Evolutionary conservation across 2,329 filamentous ascomycete species (phyloP).

Genomic region (Epichloe glyceriae): DNA sequence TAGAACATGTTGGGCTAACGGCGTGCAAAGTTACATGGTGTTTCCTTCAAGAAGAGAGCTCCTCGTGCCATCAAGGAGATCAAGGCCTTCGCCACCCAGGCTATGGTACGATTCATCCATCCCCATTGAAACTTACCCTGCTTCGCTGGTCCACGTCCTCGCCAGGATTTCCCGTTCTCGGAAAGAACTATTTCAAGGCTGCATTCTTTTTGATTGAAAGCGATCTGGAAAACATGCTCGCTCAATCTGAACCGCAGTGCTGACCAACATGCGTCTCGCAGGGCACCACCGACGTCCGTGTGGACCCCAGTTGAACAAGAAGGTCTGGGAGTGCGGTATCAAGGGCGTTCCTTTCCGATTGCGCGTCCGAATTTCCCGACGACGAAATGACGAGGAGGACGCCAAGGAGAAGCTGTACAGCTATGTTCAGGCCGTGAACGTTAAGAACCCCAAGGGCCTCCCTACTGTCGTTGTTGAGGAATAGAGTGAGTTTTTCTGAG

Average conservation of each 20-base stretch:
- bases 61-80: slow-evolving; percentile 99
- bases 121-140: too few species aligned
- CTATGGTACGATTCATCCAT: slow-evolving; percentile 64
- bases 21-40: slow-evolving; percentile 69
- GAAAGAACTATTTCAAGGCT: neutral
- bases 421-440: slow-evolving; percentile 98
- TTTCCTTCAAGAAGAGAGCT: slow-evolving; percentile 99
- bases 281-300: slow-evolving; percentile 93
- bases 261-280: slow-evolving; percentile 26
- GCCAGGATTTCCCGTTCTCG: neutral
- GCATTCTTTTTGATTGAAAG: neutral
- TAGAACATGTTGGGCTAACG: slow-evolving; percentile 6
- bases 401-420: slow-evolving; percentile 99
- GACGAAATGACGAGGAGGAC: slow-evolving; percentile 99
- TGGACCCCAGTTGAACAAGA: slow-evolving; percentile 99
- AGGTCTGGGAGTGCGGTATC: slow-evolving; percentile 98
- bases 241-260: slow-evolving; percentile 1
- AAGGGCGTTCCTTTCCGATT: slow-evolving; percentile 98
- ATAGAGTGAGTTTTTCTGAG: slow-evolving; percentile 28
- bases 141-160: neutral
- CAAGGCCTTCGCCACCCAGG: slow-evolving; percentile 79
- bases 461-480: slow-evolving; percentile 79
- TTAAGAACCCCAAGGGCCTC: slow-evolving; percentile 98
- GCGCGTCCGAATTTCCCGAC: slow-evolving; percentile 95
- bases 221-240: neutral